phyloP scores from a whole-genome alignment of 2,329 filamentous ascomycete species.

The Diaporthe sp. region DNA sequence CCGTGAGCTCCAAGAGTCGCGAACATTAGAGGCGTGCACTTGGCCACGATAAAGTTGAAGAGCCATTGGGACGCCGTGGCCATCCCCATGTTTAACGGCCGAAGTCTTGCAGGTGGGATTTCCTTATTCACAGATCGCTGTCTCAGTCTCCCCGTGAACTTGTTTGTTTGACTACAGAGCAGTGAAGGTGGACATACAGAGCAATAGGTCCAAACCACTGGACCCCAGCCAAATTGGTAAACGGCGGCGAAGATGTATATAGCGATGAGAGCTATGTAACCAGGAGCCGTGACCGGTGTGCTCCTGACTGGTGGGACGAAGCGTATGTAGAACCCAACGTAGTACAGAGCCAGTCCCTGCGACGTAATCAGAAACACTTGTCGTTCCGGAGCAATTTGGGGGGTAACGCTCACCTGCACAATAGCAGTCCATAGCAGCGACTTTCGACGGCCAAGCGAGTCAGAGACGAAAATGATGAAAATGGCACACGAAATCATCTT shows the following conservation, averaged over 20 bases:
- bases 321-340: conserved; percentile 72
- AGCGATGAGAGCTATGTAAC: conserved; percentile 68
- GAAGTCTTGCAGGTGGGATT: conserved; percentile 70
- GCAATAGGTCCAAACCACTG: conserved; percentile 71
- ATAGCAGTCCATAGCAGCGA: conserved; percentile 67
- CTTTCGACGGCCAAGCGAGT: conserved; percentile 69
- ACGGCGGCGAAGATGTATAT: conserved; percentile 73
- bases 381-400: background rate
- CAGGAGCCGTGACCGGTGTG: conserved; percentile 59
- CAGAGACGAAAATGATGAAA: conserved; percentile 43
- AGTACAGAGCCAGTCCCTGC: conserved; percentile 63
- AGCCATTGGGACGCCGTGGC: conserved; percentile 73
- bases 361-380: background rate
- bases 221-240: conserved; percentile 73
- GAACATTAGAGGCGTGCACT: conserved; percentile 72
- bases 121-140: conserved; percentile 61
- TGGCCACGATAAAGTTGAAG: conserved; percentile 74
- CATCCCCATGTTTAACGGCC: conserved; percentile 70
- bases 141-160: background rate
- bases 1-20: conserved; percentile 45
- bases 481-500: background rate
- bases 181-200: background rate
- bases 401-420: background rate
- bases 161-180: background rate
- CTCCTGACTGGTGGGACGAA: conserved; percentile 51